Evolutionary conservation across 1,284 basidiomycete species (phyloP).

Genomic region (Ustilago shanxiensis): DNA sequence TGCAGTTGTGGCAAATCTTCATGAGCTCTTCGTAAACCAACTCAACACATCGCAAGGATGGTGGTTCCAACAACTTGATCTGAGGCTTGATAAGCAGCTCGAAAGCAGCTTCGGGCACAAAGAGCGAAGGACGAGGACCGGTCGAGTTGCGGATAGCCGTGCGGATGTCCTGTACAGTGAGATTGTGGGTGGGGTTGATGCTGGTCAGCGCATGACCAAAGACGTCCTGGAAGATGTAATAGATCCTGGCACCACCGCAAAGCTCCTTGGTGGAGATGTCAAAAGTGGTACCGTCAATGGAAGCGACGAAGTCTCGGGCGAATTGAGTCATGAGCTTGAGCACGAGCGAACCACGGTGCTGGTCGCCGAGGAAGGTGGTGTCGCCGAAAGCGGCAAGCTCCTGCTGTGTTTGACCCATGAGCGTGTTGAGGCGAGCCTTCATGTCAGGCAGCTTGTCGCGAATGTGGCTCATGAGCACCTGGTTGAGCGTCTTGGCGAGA

Average conservation of each 20-base stretch:
- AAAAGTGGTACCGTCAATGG: slow-evolving; percentile 96
- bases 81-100: slow-evolving; percentile 98
- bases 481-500: slow-evolving; percentile 92
- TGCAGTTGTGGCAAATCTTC: slow-evolving; percentile 99
- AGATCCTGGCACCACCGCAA: slow-evolving; percentile 96
- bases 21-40: slow-evolving; percentile 99
- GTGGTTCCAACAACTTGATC: slow-evolving; percentile 94
- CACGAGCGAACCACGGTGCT: slow-evolving; percentile 77
- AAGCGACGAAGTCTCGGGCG: slow-evolving; percentile 94
- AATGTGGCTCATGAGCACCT: slow-evolving; percentile 97
- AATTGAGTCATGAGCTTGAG: slow-evolving; percentile 97
- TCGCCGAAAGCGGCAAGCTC: slow-evolving; percentile 97
- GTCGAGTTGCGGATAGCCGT: slow-evolving; percentile 99
- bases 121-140: slow-evolving; percentile 93
- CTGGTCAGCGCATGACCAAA: slow-evolving; percentile 91
- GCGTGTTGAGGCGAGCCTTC: slow-evolving; percentile 97
- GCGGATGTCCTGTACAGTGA: slow-evolving; percentile 93
- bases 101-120: slow-evolving; percentile 97
- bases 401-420: slow-evolving; percentile 99
- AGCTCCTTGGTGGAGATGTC: slow-evolving; percentile 99
- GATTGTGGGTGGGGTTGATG: slow-evolving; percentile 90
- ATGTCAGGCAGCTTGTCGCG: slow-evolving; percentile 99
- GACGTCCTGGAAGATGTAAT: slow-evolving; percentile 99
- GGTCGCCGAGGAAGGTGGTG: slow-evolving; percentile 89
- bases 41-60: slow-evolving; percentile 94